These are phyloP conservation scores for Podosphaera aphanis DNA, from an alignment of 2,329 filamentous ascomycete species.

Conservation along the genomic window DNA sequence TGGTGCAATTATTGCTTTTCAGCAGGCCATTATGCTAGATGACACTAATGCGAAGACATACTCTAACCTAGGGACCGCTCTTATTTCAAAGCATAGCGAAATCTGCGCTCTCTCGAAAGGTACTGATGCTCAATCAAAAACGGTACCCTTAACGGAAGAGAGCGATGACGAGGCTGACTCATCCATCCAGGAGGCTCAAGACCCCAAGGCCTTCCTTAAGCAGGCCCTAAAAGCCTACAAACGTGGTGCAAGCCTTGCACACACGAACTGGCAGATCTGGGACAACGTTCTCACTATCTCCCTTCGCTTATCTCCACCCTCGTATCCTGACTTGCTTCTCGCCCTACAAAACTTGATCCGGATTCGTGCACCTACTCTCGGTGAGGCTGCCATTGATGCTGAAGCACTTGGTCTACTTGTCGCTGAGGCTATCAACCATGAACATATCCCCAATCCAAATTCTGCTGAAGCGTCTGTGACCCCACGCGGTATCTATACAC, in stretches of 20 bases:
- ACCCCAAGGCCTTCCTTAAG: slow-evolving; percentile 27
- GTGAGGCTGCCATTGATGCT: slow-evolving; percentile 57
- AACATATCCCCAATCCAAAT: slow-evolving; percentile 18
- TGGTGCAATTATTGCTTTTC: slow-evolving; percentile 64
- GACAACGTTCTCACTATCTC: slow-evolving; percentile 83
- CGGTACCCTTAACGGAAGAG: background rate
- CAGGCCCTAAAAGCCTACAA: slow-evolving; percentile 73
- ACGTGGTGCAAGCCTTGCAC: slow-evolving; percentile 59
- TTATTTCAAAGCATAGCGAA: slow-evolving; percentile 45
- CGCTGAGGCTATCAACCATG: slow-evolving; percentile 37
- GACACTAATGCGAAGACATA: slow-evolving; percentile 80
- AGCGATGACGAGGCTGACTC: slow-evolving; percentile 6
- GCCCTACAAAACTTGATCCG: slow-evolving; percentile 55
- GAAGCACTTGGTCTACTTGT: slow-evolving; percentile 51
- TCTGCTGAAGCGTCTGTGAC: slow-evolving; percentile 5
- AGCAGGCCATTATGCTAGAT: slow-evolving; percentile 60
- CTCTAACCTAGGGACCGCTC: slow-evolving; percentile 76
- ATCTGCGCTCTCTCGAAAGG: slow-evolving; percentile 5
- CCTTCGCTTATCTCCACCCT: slow-evolving; percentile 50
- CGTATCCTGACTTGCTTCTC: slow-evolving; percentile 50
- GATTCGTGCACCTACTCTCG: slow-evolving; percentile 38
- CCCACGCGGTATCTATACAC: slow-evolving; percentile 16
- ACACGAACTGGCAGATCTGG: slow-evolving; percentile 84
- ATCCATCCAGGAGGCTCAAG: slow-evolving; percentile 9
- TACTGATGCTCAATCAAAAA: background rate